Base-by-base conservation (phyloP, 345 rosid genomes). In the Populus pruinosa region DNA sequence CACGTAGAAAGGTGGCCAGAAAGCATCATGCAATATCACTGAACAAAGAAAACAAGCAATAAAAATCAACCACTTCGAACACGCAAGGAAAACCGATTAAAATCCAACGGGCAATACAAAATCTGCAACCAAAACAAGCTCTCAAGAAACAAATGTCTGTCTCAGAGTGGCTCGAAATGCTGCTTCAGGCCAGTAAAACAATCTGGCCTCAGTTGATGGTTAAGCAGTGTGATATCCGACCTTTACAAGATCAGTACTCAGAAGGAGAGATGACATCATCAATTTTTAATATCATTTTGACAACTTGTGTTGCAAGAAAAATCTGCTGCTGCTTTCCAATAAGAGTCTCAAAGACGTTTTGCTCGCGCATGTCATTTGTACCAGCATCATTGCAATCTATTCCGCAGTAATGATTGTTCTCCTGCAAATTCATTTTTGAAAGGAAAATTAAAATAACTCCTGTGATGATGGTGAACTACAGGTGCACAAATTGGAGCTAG, bases 311-410 rank as follows among this genome's bases (percentile, higher is more conserved):
- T n/a, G 99, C 98, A 47, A 96, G 92, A 67, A 96, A 83, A 67
- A 93, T 90, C 88, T 96, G 99, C 83, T 93, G 98, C 85, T 96
- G 94, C 88, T 94, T 94, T 69, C 99, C 99, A 4, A 94, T 96
- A 87, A 92, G 80, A n/a, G 97, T 91, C 88, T 94, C 98, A 33
- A 94, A 96, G 27, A 96, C 98, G 31, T 91, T 81, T 76, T 94
- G 99, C 80, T 94, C 91, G 8, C 89, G 82, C 98, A 96, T 94
- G 85, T 96, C 92, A 59, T 92, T 94, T n/a, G 98, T 94, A 62
- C 99, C 99, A 8, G 83, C 92, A 33, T 96, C 98, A 70, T 96
- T 96, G 88, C 99, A 96, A 77, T 94, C 97, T 64, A 96, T 89
- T 78, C 99, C 98, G 23, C 78, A 87, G 82, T 89, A 82, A 0